phyloP scores from a whole-genome alignment of 1,284 basidiomycete species.

The Cystobasidiaceae sp. region DNA sequence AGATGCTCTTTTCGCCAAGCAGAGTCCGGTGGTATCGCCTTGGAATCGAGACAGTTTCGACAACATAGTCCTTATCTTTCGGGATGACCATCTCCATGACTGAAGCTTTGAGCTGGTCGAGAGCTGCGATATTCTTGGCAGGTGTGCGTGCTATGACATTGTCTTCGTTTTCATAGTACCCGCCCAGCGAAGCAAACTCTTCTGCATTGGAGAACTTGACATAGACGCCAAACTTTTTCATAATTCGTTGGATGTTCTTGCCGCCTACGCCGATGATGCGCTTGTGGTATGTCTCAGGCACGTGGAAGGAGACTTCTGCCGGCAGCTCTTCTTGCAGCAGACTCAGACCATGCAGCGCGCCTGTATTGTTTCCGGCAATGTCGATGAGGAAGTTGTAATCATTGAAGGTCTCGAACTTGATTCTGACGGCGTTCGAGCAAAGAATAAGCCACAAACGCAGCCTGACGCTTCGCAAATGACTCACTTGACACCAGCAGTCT shows the following conservation, averaged over 20 bases:
- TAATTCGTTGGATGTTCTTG: slow-evolving; percentile 97
- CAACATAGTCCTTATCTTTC: slow-evolving; percentile 96
- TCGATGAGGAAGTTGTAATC: slow-evolving; percentile 99
- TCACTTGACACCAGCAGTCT: slow-evolving; percentile 79
- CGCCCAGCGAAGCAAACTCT: slow-evolving; percentile 89
- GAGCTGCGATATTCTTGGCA: slow-evolving; percentile 91
- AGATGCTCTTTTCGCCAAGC: slow-evolving; percentile 91
- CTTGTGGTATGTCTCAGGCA: slow-evolving; percentile 97
- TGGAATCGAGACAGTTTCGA: slow-evolving; percentile 87
- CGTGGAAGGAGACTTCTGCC: slow-evolving; percentile 98
- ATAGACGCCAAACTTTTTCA: slow-evolving; percentile 99
- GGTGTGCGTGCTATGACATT: slow-evolving; percentile 96
- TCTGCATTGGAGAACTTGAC: slow-evolving; percentile 99
- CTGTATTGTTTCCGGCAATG: slow-evolving; percentile 60
- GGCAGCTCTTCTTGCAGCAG: slow-evolving; percentile 94
- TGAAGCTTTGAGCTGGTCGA: slow-evolving; percentile 90
- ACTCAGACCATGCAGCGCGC: slow-evolving; percentile 79
- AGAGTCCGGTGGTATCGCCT: slow-evolving; percentile 90
- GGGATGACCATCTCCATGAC: slow-evolving; percentile 97
- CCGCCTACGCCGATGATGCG: slow-evolving; percentile 98
- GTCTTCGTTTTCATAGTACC: slow-evolving; percentile 96
- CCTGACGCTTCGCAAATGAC: not conserved
- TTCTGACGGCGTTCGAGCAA: slow-evolving; percentile 45
- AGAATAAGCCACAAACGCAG: not conserved
- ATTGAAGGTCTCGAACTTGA: slow-evolving; percentile 99